A percentile compares a stretch with the other conserved stretches of the same genome.
Evolutionary conservation across 169 alveolate genomes (phyloP).

Genomic region (Babesia ovata): DNA sequence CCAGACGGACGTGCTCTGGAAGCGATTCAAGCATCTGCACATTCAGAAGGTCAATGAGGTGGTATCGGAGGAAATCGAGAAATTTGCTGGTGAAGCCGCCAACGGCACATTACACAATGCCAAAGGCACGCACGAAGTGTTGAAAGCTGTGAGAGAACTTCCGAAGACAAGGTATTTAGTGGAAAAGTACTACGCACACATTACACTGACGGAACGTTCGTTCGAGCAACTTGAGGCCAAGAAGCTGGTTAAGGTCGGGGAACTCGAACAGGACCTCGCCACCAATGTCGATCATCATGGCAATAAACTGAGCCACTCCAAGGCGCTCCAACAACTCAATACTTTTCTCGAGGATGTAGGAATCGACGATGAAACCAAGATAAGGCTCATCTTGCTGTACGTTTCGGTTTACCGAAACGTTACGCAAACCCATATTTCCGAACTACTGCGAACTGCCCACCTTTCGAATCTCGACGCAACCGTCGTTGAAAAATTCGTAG

Average conservation of each 20-base stretch:
- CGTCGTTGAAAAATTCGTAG: slow-evolving; percentile 1
- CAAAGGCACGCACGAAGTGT: slow-evolving; percentile 52
- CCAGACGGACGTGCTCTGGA: slow-evolving; percentile 79
- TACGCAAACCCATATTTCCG: not conserved
- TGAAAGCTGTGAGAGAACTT: slow-evolving; percentile 70
- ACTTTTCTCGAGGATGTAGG: slow-evolving; percentile 37
- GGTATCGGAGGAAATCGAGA: slow-evolving; percentile 75
- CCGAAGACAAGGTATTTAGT: slow-evolving; percentile 79
- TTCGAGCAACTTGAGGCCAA: slow-evolving; percentile 67
- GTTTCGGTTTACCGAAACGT: slow-evolving; percentile 56
- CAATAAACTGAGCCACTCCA: slow-evolving; percentile 61
- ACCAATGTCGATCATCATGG: slow-evolving; percentile 78
- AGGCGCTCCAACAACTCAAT: slow-evolving; percentile 31
- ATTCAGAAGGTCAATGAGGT: slow-evolving; percentile 79
- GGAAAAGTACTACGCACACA: slow-evolving; percentile 82
- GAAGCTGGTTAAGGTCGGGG: slow-evolving; percentile 68
- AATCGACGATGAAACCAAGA: slow-evolving; percentile 63
- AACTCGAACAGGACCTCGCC: slow-evolving; percentile 77
- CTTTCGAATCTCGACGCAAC: not conserved
- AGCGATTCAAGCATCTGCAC: slow-evolving; percentile 77
- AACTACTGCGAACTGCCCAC: slow-evolving; percentile 8
- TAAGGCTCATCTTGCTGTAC: slow-evolving; percentile 74
- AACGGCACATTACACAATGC: slow-evolving; percentile 19
- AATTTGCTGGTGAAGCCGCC: slow-evolving; percentile 69
- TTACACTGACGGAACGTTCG: slow-evolving; percentile 72